Evolutionary conservation across 352 stramenopile genomes (phyloP).

Genomic region (Phytophthora quininea): DNA sequence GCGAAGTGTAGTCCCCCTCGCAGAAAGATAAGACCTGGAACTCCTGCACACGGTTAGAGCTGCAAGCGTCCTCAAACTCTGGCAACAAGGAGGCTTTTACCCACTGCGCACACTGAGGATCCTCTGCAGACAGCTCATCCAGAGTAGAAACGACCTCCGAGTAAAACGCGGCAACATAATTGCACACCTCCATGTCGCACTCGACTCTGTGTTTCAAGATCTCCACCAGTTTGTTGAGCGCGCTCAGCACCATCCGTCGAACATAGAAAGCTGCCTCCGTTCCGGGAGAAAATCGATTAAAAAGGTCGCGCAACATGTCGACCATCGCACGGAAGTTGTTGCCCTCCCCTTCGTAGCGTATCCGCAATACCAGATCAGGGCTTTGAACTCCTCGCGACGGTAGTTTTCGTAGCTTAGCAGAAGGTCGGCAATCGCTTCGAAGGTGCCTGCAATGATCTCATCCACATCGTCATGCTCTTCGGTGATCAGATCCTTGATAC

Average conservation of each 20-base stretch:
- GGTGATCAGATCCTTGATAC: constrained; percentile 58
- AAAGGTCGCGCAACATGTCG: constrained; percentile 53
- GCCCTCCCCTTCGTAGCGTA: constrained; percentile 31
- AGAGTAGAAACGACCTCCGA: constrained; percentile 67
- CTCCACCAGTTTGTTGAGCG: constrained; percentile 78
- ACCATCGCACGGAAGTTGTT: constrained; percentile 50
- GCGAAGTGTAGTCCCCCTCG: constrained; percentile 69
- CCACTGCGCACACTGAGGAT: constrained; percentile 80
- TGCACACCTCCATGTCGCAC: constrained; percentile 62
- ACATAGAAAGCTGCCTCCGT: constrained; percentile 52
- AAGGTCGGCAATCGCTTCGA: constrained; percentile 61
- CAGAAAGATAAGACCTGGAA: constrained; percentile 67
- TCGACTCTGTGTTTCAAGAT: constrained; percentile 80
- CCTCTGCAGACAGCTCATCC: constrained; percentile 48
- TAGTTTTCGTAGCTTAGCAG: constrained; percentile 66
- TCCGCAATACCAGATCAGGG: constrained; percentile 70
- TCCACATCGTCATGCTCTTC: constrained; percentile 54
- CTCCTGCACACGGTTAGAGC: constrained; percentile 58
- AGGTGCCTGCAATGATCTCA: constrained; percentile 74
- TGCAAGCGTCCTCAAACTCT: constrained; percentile 73
- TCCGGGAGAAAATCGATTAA: constrained; percentile 29
- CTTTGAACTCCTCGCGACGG: constrained; percentile 61
- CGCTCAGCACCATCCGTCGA: constrained; percentile 74
- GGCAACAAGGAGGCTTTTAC: constrained; percentile 66
- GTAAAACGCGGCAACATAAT: constrained; percentile 70